Evolutionary conservation across 1,284 basidiomycete genomes (phyloP).

Genomic region (Ceratobasidium sp.): DNA sequence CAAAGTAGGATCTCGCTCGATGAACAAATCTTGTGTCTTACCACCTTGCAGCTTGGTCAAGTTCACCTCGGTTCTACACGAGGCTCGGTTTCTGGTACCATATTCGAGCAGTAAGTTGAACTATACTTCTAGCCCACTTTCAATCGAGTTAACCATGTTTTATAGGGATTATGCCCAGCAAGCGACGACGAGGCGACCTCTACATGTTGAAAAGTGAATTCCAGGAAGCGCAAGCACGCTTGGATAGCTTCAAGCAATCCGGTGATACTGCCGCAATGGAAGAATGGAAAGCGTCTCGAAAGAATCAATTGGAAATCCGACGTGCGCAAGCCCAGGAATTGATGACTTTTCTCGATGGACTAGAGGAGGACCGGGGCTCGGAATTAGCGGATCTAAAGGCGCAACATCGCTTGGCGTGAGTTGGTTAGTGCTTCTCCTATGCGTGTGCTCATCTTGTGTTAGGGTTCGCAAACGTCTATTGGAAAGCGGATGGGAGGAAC

Average conservation of each 20-base stretch:
- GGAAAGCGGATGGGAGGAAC: slow-evolving; percentile 36
- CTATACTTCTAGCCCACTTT: no score
- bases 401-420: not conserved
- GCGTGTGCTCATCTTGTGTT: not conserved
- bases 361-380: not conserved
- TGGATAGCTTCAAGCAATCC: not conserved
- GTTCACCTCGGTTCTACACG: not conserved
- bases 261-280: not conserved
- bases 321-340: not conserved
- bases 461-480: slow-evolving; percentile 20
- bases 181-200: slow-evolving; percentile 1
- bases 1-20: not conserved
- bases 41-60: not conserved
- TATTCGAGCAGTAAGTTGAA: slow-evolving; percentile 3
- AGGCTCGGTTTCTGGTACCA: not conserved
- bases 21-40: not conserved
- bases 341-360: not conserved
- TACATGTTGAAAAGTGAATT: not conserved
- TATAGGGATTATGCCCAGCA: slow-evolving; percentile 27
- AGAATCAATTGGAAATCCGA: not conserved
- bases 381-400: not conserved
- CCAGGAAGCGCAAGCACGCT: not conserved
- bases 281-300: not conserved
- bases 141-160: no score
- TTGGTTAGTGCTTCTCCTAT: slow-evolving; percentile 1